phyloP scores from a whole-genome alignment of 2,329 filamentous ascomycete genomes.

The Mariannaea sp. region DNA sequence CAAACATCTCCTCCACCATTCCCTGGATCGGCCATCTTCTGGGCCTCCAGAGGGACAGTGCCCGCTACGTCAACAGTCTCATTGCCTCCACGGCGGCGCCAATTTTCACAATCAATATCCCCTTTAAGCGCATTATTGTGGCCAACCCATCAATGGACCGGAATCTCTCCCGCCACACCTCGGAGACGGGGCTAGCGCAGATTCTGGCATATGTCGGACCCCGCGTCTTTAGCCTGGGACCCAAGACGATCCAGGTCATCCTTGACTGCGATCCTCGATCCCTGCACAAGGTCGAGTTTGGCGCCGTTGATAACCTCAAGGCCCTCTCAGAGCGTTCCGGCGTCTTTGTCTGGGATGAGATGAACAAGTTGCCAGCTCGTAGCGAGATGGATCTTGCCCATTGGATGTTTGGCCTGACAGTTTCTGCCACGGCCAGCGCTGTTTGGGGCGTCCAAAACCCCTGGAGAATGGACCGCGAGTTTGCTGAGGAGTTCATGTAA shows the following conservation, averaged over 20 bases:
- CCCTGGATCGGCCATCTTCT: conserved; percentile 37
- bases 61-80: conserved; percentile 36
- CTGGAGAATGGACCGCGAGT: conserved; percentile 39
- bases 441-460: conserved; percentile 41
- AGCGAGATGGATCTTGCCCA: conserved; percentile 33
- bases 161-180: conserved; percentile 35
- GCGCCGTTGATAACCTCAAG: conserved; percentile 28
- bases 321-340: conserved; percentile 32
- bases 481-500: conserved; percentile 40
- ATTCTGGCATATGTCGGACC: conserved; percentile 39
- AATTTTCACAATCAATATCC: conserved; percentile 40
- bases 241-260: conserved; percentile 31
- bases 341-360: conserved; percentile 26
- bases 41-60: conserved; percentile 32
- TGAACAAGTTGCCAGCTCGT: conserved; percentile 26
- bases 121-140: conserved; percentile 37
- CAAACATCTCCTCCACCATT: conserved; percentile 27
- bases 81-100: conserved; percentile 30
- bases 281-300: conserved; percentile 37
- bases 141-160: conserved; percentile 38
- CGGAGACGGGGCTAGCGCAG: conserved; percentile 39
- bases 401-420: conserved; percentile 39
- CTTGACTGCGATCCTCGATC: conserved; percentile 37
- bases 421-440: conserved; percentile 40
- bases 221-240: conserved; percentile 35